Conservation (phyloP, 2,329 filamentous ascomycete genomes). For the Coccinonectria pachysandricola region DNA sequence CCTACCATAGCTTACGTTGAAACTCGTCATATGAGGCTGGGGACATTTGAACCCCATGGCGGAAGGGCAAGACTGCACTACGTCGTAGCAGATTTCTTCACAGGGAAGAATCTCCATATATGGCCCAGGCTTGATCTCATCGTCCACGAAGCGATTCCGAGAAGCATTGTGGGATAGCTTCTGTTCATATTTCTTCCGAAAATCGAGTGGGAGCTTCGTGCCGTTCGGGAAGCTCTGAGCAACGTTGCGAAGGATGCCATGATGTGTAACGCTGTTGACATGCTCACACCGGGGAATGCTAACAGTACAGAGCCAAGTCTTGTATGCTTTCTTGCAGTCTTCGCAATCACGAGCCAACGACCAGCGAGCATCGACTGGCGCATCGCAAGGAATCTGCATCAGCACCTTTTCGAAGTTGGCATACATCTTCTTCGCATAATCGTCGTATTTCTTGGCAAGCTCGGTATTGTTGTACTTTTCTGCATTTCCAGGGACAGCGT, state of each 20-base stretch:
- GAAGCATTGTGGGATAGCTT: constrained; percentile 33
- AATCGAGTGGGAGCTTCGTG: constrained; percentile 34
- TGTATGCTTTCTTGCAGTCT: constrained; percentile 74
- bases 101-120: constrained; percentile 93
- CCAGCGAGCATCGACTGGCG: constrained; percentile 61
- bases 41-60: constrained; percentile 70
- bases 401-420: constrained; percentile 71
- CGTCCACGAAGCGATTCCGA: constrained; percentile 65
- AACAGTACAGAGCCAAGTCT: constrained; percentile 89
- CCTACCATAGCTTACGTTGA: constrained; percentile 26
- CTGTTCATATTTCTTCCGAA: constrained; percentile 12
- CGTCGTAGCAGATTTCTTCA: constrained; percentile 73
- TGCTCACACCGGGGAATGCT: constrained; percentile 88
- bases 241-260: constrained; percentile 53
- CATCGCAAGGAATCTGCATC: constrained; percentile 77
- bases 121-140: constrained; percentile 64
- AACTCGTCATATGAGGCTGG: constrained; percentile 21
- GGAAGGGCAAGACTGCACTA: constrained; percentile 78
- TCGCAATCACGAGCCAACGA: constrained; percentile 68
- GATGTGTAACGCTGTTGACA: constrained; percentile 45
- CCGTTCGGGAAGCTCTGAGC: constrained; percentile 61
- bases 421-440: constrained; percentile 59
- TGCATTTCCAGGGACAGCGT: constrained; percentile 78
- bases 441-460: constrained; percentile 68
- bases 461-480: constrained; percentile 47